Evolutionary conservation across 2,329 filamentous ascomycete species (phyloP).

Genomic region (Ophiostoma pallidulum): DNA sequence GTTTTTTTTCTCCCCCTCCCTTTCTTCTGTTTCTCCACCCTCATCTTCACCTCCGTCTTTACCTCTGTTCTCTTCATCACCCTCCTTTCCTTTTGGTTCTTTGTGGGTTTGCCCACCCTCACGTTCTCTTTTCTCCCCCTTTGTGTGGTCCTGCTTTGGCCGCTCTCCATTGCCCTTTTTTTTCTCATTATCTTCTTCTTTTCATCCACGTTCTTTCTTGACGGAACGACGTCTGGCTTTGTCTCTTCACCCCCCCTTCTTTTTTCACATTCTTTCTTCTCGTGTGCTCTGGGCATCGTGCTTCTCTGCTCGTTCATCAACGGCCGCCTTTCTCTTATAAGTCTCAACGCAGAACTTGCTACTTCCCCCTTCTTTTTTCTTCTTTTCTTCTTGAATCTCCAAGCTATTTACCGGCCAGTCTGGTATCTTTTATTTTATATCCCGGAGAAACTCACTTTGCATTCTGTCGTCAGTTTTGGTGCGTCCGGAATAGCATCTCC

Average conservation of each 20-base stretch:
- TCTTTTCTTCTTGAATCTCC: too few species aligned
- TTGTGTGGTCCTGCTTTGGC: too few species aligned
- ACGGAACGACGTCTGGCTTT: background rate
- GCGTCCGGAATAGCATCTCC: constrained; percentile 2
- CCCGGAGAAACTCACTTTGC: background rate
- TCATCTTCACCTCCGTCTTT: too few species aligned
- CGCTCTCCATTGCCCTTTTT: background rate
- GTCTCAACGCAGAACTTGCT: too few species aligned
- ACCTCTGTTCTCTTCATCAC: background rate
- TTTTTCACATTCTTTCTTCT: background rate
- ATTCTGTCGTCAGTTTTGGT: background rate
- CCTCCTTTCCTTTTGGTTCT: background rate
- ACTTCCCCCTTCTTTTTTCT: too few species aligned
- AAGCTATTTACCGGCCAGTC: background rate
- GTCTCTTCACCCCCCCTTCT: background rate
- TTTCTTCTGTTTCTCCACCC: background rate
- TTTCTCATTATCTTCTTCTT: background rate
- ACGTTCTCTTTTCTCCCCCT: constrained; percentile 7
- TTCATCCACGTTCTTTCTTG: background rate
- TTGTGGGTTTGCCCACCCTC: background rate
- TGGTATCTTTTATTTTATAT: background rate
- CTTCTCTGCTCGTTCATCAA: too few species aligned
- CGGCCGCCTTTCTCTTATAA: too few species aligned
- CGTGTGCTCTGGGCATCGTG: too few species aligned
- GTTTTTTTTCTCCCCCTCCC: background rate